Evolutionary conservation across 1,284 basidiomycete species (phyloP).

Genomic region (Moniliophthora roreri): DNA sequence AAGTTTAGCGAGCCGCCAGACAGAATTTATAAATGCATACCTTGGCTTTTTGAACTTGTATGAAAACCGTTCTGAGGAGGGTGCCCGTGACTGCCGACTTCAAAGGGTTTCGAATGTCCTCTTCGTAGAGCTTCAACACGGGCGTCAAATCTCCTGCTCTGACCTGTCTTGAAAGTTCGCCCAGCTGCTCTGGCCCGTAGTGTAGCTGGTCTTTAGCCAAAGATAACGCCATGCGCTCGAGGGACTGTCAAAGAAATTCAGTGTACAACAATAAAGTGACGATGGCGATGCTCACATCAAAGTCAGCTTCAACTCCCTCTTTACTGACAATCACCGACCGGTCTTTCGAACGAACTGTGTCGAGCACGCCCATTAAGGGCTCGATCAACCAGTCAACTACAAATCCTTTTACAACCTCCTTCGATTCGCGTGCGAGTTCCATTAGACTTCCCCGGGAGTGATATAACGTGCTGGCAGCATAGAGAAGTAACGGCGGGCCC

Average conservation of each 20-base stretch:
- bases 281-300: constrained; percentile 53
- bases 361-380: constrained; percentile 80
- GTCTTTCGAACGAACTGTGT: constrained; percentile 80
- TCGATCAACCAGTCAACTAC: constrained; percentile 86
- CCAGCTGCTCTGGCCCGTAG: constrained; percentile 63
- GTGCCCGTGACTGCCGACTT: constrained; percentile 82
- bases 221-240: constrained; percentile 91
- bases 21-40: too few species aligned
- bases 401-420: constrained; percentile 77
- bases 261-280: constrained; percentile 3
- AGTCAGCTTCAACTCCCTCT: constrained; percentile 79
- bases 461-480: constrained; percentile 47
- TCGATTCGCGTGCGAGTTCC: constrained; percentile 59
- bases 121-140: constrained; percentile 88
- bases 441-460: constrained; percentile 49
- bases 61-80: constrained; percentile 83
- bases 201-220: constrained; percentile 81
- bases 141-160: constrained; percentile 85
- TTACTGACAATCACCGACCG: constrained; percentile 74
- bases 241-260: constrained; percentile 51
- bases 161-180: constrained; percentile 65
- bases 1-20: neutral
- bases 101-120: constrained; percentile 86
- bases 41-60: constrained; percentile 97
- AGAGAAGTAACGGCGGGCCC: constrained; percentile 60